Conservation (phyloP, 768 basidiomycete genomes). For the Rhizopogon vinicolor region DNA sequence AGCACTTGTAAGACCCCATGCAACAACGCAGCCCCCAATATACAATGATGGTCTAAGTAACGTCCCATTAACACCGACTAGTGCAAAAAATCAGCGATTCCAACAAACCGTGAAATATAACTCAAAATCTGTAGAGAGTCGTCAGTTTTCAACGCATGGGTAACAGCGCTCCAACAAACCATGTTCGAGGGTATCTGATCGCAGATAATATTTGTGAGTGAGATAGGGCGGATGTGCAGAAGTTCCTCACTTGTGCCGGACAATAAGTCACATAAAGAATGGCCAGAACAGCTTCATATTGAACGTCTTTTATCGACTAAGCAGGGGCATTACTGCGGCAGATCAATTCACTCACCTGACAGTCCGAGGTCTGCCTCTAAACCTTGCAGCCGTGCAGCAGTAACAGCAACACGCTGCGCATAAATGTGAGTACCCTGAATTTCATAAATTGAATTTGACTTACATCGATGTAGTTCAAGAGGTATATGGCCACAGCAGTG, state of each 20-base stretch:
- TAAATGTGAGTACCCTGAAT: neutral
- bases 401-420: conserved; percentile 32
- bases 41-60: conserved; percentile 51
- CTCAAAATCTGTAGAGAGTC: conserved; percentile 44
- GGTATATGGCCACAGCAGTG: conserved; percentile 17
- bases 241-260: conserved; percentile 34
- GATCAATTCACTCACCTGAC: conserved; percentile 15
- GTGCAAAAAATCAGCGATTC: neutral
- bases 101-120: conserved; percentile 43
- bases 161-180: conserved; percentile 27
- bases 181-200: conserved; percentile 59
- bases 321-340: neutral
- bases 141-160: neutral
- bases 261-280: conserved; percentile 56
- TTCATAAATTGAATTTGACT: neutral
- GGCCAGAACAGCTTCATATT: conserved; percentile 49
- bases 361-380: conserved; percentile 34
- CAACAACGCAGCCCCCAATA: conserved; percentile 53
- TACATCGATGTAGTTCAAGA: conserved; percentile 24
- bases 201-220: neutral
- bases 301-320: conserved; percentile 32
- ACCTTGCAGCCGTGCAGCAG: conserved; percentile 35
- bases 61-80: neutral
- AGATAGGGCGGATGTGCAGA: neutral
- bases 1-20: conserved; percentile 61